Base-by-base conservation (phyloP, 2,329 filamentous ascomycete species). In the Paecilomyces sp. region DNA sequence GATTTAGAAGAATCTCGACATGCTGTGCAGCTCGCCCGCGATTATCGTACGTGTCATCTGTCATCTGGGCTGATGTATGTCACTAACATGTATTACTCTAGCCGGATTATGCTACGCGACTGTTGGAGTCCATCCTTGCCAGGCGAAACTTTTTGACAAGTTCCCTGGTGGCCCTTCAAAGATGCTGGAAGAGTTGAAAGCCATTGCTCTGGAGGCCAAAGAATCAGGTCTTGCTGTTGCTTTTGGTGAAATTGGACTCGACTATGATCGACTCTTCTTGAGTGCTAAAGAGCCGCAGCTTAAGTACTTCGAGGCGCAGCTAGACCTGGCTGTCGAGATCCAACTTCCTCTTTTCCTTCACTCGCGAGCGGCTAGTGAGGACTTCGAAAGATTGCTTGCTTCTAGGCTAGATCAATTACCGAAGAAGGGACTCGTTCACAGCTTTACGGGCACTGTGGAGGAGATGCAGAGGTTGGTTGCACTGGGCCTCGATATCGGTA, bases 161-260 rank as follows among this genome's bases (percentile, higher is more conserved):
- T 75, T 84, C 62, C 60, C 76, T 72, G 68, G 81, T 73, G 69
- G 80, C 72, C 64, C 78, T 68, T 24, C 71, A 28, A 71, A 72
- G 54, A 68, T 80, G 67, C 64, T 81, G 7, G 81, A 86, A 60
- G 81, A 84, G 31, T 82, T 97, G n/a, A 81, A 81, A 53, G 70
- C 77, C 6, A 79, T 97, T 2, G 85, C 92, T 3, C 70, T 82
- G 1, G 76, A 85, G 36, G 83, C 85, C 0, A 85, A 85, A 66
- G 72, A 75, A 55, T 72, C 74, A 11, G 82, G 84, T 0, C 81
- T 90, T 50, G 87, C 91, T 0, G 83, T 85, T 6, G 93, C 94
- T 6, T 92, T 97, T 72, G 94, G 94, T 55, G 94, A 99, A 75
- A 91, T 99, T 63, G 94, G 94, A 1, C 87, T 99, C 3, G 94